Evolutionary conservation across 1,284 basidiomycete species (phyloP), one percentile per base, ranked within the genome.

Genomic region (Tilletia walkeri): DNA sequence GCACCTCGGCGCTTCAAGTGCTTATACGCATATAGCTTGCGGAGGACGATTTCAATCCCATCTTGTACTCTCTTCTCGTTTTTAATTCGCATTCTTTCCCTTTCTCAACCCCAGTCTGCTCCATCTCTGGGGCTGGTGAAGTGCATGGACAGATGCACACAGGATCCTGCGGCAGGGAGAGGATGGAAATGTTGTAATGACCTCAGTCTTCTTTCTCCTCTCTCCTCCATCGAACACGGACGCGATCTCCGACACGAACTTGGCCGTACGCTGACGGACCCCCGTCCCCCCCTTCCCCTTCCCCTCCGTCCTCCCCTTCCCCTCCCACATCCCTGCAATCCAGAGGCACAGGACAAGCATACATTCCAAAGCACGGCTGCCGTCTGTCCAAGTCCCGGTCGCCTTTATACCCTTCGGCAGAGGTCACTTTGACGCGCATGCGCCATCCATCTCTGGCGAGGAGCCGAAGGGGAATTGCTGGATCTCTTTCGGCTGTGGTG

Each of bases 291-390:
- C 14, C 45, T 14, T 65, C 20, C 4, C 61, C 65, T 5, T 53
- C 49, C 50, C 50, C 50, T 18, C 2, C 50, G 7, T 12, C 50
- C 18, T 18, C 50, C 20, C 12, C 50, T 7, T 9, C 50, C 50
- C 1, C 16, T 14, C 9, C 41, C 41, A 7, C 41, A 45, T 45
- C 41, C 9, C 6, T 14, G 9, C 6, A 45, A 7, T 7, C 18
- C 48, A 73, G 36, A 2, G 73, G 73, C 0, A 76, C 63, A 3
- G 78, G 77, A 3, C 78, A 70, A 6, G 74, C 77, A 65, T 80
- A 80, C 71, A 80, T 76, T 6, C 78, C 78, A 47, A 80, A 80
- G 53, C 76, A 79, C 2, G 78, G 78, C 0, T 67, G 74, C 73
- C 2, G 66, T n/a, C 48, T 61, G 38, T 50, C 67, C 18, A 47